Evolutionary conservation across 2,329 filamentous ascomycete genomes (phyloP), one percentile per base, ranked within the genome.

Genomic region (Hypoxylon sp.): DNA sequence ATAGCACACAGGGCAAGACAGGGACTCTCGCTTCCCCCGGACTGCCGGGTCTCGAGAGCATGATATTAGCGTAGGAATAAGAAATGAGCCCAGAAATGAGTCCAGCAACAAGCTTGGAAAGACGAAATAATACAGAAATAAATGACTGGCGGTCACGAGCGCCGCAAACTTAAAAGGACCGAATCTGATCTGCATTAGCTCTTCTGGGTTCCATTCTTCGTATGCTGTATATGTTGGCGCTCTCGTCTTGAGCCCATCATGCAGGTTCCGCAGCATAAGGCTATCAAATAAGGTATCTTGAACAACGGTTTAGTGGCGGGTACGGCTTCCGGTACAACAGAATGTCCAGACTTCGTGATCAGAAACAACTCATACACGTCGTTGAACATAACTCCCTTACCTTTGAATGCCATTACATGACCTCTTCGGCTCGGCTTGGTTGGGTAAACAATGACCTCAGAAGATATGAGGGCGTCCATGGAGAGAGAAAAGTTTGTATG

Each of bases 161-260:
- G 53, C 50, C 53, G 63, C 60, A 50, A 63, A 57, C 24, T 42
- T 19, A 71, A 67, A 71, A 71, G 69, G 69, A 71, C 69, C 69
- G 66, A 71, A 65, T 70, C 44, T 69, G 60, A 55, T 67, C 29
- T 67, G 66, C 66, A 67, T 69, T 67, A 64, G 68, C 19, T 58
- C 42, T 63, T n/a, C 37, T 53, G 35, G 61, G 57, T 33, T 53
- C 46, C 55, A 44, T 61, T 52, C 44, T 51, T 60, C 44, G 42
- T 56, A 11, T 42, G 47, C 33, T 58, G 53, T 56, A 54, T 52
- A 46, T 53, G 60, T 50, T 47, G 46, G 31, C 29, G 54, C 24
- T 47, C 37, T 19, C 50, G 31, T 42, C 42, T 8, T 57, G 53
- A 53, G 44, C 31, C 42, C 39, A 19, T 51, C 44, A 64, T 64